Evolutionary conservation across 164 flowering plant species (phyloP).

Genomic region (Magnolia sinica): DNA sequence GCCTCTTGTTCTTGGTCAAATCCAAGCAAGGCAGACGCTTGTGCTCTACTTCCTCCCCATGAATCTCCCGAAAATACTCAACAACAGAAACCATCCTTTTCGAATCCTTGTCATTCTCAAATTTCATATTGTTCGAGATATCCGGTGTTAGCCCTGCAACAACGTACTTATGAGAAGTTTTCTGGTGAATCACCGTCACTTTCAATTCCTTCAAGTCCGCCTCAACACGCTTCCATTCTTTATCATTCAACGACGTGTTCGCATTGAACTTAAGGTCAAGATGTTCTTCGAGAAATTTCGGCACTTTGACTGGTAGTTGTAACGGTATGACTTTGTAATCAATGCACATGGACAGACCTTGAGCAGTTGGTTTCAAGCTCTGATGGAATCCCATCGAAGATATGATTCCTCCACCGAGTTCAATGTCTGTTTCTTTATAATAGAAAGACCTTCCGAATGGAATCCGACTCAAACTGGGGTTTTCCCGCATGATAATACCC

Average conservation of each 20-base stretch:
- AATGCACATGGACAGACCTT: conserved; percentile 48
- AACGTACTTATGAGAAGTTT: conserved; percentile 45
- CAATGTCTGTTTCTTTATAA: conserved; percentile 7
- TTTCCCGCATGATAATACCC: conserved; percentile 75
- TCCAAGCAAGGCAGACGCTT: conserved; percentile 63
- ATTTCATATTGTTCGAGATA: conserved; percentile 24
- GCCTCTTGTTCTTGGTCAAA: conserved; percentile 36
- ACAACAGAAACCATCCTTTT: conserved; percentile 25
- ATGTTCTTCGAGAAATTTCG: conserved; percentile 46
- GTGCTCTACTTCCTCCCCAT: conserved; percentile 30
- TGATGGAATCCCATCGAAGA: conserved; percentile 57
- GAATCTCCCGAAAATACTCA: conserved; percentile 48
- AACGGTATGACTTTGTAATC: conserved; percentile 64
- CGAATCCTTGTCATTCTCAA: conserved; percentile 28
- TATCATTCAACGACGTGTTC: neutral
- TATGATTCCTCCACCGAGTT: conserved; percentile 44
- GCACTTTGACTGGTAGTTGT: conserved; percentile 40
- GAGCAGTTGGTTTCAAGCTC: conserved; percentile 57
- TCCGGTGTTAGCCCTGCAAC: conserved; percentile 39
- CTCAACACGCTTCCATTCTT: conserved; percentile 17
- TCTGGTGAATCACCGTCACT: conserved; percentile 61
- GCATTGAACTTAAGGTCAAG: conserved; percentile 12
- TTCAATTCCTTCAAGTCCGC: conserved; percentile 43
- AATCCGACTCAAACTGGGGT: conserved; percentile 38
- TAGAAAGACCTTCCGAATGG: conserved; percentile 46